Percentiles rank a stretch among this genome's conserved stretches.
Evolutionary conservation across 2,329 filamentous ascomycete genomes (phyloP).

Genomic region (Nemania sp.): DNA sequence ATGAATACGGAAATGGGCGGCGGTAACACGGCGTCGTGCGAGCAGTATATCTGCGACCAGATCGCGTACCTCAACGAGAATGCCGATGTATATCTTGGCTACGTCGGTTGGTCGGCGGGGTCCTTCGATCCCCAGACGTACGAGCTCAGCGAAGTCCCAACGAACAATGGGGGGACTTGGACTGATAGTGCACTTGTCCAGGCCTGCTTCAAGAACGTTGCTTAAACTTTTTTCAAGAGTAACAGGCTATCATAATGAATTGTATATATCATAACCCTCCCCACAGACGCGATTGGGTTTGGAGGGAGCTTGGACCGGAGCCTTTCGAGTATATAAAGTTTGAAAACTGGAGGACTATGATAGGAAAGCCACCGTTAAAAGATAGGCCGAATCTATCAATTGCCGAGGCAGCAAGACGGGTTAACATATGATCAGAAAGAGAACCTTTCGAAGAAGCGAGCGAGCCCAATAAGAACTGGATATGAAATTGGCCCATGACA

Average conservation of each 20-base stretch:
- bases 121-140: slow-evolving; percentile 31
- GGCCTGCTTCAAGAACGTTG: slow-evolving; percentile 29
- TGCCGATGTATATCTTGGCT: slow-evolving; percentile 37
- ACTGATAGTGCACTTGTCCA: slow-evolving; percentile 28
- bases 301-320: too few species aligned
- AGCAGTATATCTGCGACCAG: slow-evolving; percentile 41
- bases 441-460: too few species aligned
- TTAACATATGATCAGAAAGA: too few species aligned
- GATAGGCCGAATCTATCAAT: too few species aligned
- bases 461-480: too few species aligned
- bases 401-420: too few species aligned
- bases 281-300: too few species aligned
- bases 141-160: slow-evolving; percentile 32
- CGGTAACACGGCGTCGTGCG: slow-evolving; percentile 42
- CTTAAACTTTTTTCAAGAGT: neutral
- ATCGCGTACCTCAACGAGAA: slow-evolving; percentile 40
- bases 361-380: too few species aligned
- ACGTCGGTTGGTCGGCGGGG: slow-evolving; percentile 36
- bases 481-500: too few species aligned
- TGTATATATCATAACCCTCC: neutral
- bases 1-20: slow-evolving; percentile 46
- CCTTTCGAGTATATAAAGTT: too few species aligned
- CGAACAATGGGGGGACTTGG: slow-evolving; percentile 28
- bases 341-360: too few species aligned
- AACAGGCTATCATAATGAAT: neutral